Base-by-base conservation (phyloP, 176 grass and related monocot genomes). In the Carex pumila region DNA sequence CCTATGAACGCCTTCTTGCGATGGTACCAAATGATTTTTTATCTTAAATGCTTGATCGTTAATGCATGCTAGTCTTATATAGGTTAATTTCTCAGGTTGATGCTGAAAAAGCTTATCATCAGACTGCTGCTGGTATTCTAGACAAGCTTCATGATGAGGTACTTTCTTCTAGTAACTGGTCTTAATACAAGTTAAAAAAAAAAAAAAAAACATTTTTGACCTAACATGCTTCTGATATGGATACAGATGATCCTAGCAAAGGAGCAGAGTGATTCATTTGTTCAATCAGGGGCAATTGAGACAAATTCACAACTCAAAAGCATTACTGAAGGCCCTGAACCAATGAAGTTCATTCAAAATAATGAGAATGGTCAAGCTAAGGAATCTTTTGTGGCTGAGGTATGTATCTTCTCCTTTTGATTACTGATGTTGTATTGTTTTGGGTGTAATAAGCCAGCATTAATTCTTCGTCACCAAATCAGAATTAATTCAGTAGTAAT, bases 101-200 rank as follows among this genome's bases (percentile, higher is more conserved):
- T 89, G 96, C 96, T 53, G 96, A 98, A 86, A 95, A 89, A 90
- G 69, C 76, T 74, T 98, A 95, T 88, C 93, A 98, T 92, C 91
- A 95, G 57, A 95, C 80, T 86, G 93, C 87, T 79, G 91, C 96
- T 65, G 86, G 81, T 88, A 98, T 98, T 85, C 85, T 98, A 63
- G 90, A 95, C 84, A 95, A 93, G 79, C 96, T 98, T 65, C 92
- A 91, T 71, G 84, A 93, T 88, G 93, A 98, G 87, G 96, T 98
- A 85, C 67, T 60, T 86, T 79, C n/a, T 47, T 90, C 30, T 61
- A 58, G 17, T 59, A 65, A 45, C 64, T 86, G 8, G 52, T 65
- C 8, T 79, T 37, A 34, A 55, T 21, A 34, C 5, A 43, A 13
- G 1, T 34, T 34, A 55, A 10, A 64, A 62, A 61, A 4, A 36